Base-by-base conservation (phyloP, 352 stramenopile species). In the Globisporangium cederbergense region DNA sequence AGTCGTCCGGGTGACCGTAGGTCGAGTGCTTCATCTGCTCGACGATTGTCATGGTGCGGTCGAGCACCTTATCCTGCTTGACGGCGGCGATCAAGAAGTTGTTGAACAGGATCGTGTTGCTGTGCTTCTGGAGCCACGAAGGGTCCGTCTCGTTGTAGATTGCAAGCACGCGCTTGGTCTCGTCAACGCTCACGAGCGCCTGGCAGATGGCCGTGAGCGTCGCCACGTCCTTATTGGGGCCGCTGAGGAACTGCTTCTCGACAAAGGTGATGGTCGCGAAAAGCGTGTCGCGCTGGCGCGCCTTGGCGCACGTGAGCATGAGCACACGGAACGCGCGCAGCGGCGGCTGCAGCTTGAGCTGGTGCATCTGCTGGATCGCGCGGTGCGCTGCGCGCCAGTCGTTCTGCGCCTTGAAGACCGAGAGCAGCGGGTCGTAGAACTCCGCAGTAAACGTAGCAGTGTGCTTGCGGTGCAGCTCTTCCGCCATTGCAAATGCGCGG, bases 191-290 rank as follows among this genome's bases (percentile, higher is more conserved):
- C 49, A 76, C 73, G 32, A 93, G 75, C n/a, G 83, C 78, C 47
- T 93, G 81, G 51, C 79, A 83, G 30, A 88, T 85, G 0, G 81
- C 78, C 3, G 79, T 86, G 30, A 90, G 60, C 60, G 79, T 90
- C 0, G 66, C 50, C 8, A 80, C 58, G 55, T 93, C 78, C 9
- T 61, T 68, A 53, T 72, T 72, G 18, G 72, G 6, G 5, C 43
- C 43, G 7, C 43, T 40, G 2, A 61, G 62, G 40, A 86, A 84
- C 34, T 81, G 75, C 25, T 66, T 73, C 34, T 79, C 51, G 7
- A 90, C 68, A 61, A 90, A 88, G 0, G 54, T 36, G 4, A 86
- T 58, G 11, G 79, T 89, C 32, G 76, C 66, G 6, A 82, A 43
- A 54, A 93, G 42, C 28, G 73, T 71, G 55, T 88, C 74, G 25